phyloP scores from a whole-genome alignment of 257 asterid genomes.

The Lithospermum erythrorhizon region DNA sequence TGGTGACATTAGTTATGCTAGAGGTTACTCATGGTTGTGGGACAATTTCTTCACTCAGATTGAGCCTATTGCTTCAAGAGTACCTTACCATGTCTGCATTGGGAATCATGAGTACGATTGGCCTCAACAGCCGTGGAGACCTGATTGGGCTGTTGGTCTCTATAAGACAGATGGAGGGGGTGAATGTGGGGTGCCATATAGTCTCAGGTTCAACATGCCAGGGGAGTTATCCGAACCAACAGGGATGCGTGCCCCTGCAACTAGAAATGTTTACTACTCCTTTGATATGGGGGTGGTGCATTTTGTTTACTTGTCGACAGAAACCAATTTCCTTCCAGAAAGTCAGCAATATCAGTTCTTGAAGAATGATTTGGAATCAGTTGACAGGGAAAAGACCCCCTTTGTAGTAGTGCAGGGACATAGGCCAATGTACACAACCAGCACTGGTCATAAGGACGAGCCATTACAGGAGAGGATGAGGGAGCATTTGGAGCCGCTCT shows the following conservation, averaged over 20 bases:
- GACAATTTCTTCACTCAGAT: constrained; percentile 78
- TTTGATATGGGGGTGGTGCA: constrained; percentile 76
- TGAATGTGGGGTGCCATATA: constrained; percentile 90
- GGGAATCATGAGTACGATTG: constrained; percentile 96
- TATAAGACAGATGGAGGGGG: constrained; percentile 88
- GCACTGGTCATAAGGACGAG: constrained; percentile 46
- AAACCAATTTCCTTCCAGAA: constrained; percentile 67
- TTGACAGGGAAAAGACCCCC: constrained; percentile 63
- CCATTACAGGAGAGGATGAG: constrained; percentile 49
- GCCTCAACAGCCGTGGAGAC: constrained; percentile 89
- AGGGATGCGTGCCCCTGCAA: constrained; percentile 64
- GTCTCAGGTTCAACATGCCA: constrained; percentile 80
- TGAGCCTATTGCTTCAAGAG: constrained; percentile 64
- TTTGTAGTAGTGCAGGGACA: constrained; percentile 84
- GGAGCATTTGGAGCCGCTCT: constrained; percentile 64
- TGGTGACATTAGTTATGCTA: constrained; percentile 94
- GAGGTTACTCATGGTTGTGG: constrained; percentile 96
- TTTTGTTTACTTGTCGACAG: constrained; percentile 80
- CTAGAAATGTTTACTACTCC: constrained; percentile 74
- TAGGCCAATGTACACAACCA: constrained; percentile 85
- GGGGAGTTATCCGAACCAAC: constrained; percentile 81
- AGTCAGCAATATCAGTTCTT: constrained; percentile 71
- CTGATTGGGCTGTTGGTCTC: constrained; percentile 56
- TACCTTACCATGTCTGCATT: constrained; percentile 83
- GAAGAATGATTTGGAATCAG: constrained; percentile 68